Conservation (phyloP, 1,284 basidiomycete species). For the Hypsizygus ulmarius region DNA sequence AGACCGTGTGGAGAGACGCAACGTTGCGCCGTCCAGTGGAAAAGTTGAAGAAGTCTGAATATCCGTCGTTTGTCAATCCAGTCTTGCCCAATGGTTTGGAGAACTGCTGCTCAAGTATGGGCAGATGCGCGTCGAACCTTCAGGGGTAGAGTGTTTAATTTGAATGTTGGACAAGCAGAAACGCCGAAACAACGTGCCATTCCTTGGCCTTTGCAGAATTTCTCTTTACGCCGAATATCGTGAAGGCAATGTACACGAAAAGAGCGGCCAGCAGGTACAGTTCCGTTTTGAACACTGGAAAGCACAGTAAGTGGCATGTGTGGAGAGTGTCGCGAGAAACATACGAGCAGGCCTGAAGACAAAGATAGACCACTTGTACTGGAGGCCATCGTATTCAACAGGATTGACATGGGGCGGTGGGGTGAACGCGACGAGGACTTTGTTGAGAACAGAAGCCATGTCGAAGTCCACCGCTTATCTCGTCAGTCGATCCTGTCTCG, state of each 20-base stretch:
- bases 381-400: conserved; percentile 49
- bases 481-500: conserved; percentile 5
- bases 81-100: conserved; percentile 52
- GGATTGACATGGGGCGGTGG: conserved; percentile 44
- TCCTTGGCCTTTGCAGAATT: conserved; percentile 56
- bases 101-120: conserved; percentile 64
- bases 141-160: conserved; percentile 10
- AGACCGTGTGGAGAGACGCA: conserved; percentile 73
- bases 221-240: conserved; percentile 50
- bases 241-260: conserved; percentile 51
- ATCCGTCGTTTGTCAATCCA: conserved; percentile 63
- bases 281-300: conserved; percentile 65
- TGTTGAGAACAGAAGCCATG: conserved; percentile 32
- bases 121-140: conserved; percentile 58
- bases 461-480: neutral
- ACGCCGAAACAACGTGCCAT: conserved; percentile 42
- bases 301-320: conserved; percentile 12
- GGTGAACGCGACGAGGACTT: conserved; percentile 44
- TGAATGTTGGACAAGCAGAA: conserved; percentile 6
- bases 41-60: conserved; percentile 78
- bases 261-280: conserved; percentile 52
- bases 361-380: conserved; percentile 72
- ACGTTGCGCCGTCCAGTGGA: conserved; percentile 82
- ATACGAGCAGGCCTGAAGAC: conserved; percentile 79
- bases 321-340: conserved; percentile 21